These are phyloP conservation scores for Elongisporangium anandrum DNA, from an alignment of 352 stramenopile genomes.

Conservation along the genomic window DNA sequence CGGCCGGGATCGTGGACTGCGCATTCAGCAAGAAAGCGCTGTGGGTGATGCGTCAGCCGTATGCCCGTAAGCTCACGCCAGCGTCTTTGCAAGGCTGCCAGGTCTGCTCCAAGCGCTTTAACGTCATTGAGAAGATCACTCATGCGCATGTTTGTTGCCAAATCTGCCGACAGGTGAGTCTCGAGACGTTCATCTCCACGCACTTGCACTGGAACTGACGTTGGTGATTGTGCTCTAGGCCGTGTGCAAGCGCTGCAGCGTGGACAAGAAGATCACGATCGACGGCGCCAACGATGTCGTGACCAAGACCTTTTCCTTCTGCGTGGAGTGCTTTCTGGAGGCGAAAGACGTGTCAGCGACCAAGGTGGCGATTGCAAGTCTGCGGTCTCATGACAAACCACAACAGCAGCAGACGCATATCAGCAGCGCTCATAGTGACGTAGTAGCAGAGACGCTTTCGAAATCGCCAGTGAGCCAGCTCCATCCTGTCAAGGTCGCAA, in stretches of 20 bases:
- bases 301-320: constrained; percentile 35
- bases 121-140: constrained; percentile 27
- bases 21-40: constrained; percentile 35
- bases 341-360: constrained; percentile 27
- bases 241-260: constrained; percentile 34
- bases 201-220: background rate
- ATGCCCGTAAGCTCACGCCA: constrained; percentile 8
- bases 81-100: constrained; percentile 17
- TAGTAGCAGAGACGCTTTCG: no score
- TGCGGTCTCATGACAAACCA: no score
- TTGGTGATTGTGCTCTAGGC: background rate
- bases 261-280: constrained; percentile 40
- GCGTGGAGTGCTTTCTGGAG: constrained; percentile 35
- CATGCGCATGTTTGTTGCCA: constrained; percentile 26
- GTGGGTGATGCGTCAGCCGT: constrained; percentile 29
- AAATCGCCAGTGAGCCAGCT: no score
- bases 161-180: constrained; percentile 25
- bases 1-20: constrained; percentile 30
- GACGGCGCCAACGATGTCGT: constrained; percentile 28
- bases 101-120: constrained; percentile 33
- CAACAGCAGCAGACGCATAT: no score
- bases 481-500: constrained; percentile 8
- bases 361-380: constrained; percentile 14
- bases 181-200: background rate
- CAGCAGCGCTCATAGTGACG: no score